A percentile compares a stretch with the other conserved stretches of the same genome.
Evolutionary conservation across 176 grass and related monocot species (phyloP).

Genomic region (Zea luxurians): DNA sequence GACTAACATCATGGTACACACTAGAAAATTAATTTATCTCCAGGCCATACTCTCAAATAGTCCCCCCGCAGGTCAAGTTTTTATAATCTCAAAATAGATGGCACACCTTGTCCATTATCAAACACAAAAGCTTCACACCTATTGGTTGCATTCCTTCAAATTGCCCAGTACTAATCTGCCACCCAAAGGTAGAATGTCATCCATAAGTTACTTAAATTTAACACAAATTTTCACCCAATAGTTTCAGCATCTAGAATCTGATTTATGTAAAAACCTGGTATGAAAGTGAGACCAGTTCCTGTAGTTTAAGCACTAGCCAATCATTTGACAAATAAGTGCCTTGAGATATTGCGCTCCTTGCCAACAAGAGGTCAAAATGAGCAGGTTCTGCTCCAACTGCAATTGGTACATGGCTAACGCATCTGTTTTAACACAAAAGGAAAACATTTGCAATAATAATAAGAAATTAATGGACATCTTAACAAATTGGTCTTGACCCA

Average conservation of each 20-base stretch:
- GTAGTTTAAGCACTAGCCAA: constrained; percentile 94
- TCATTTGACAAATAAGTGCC: constrained; percentile 50
- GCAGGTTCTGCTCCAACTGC: constrained; percentile 89
- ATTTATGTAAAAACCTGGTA: constrained; percentile 70
- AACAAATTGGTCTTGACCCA: constrained; percentile 28
- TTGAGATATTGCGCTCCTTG: constrained; percentile 53
- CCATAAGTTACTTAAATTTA: constrained; percentile 21
- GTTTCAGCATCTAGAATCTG: constrained; percentile 25
- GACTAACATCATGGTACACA: not conserved
- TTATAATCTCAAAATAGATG: constrained; percentile 22
- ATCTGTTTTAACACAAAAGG: constrained; percentile 56
- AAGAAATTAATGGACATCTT: constrained; percentile 18
- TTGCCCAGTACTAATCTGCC: constrained; percentile 90
- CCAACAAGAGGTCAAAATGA: constrained; percentile 90
- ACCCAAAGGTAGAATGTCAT: constrained; percentile 35
- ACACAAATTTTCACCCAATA: constrained; percentile 22
- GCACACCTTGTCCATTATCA: constrained; percentile 94
- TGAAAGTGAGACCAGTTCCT: constrained; percentile 89
- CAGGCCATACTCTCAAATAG: not conserved
- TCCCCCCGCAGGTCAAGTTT: too few relatives aligned
- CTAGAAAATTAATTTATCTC: constrained; percentile 15
- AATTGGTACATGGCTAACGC: constrained; percentile 82
- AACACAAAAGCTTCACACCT: constrained; percentile 78
- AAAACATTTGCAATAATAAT: constrained; percentile 19
- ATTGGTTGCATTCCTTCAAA: constrained; percentile 98